Percentiles rank a stretch among this genome's conserved stretches.
phyloP scores from a whole-genome alignment of 1,284 basidiomycete genomes.

The Heterobasidion parviporum region DNA sequence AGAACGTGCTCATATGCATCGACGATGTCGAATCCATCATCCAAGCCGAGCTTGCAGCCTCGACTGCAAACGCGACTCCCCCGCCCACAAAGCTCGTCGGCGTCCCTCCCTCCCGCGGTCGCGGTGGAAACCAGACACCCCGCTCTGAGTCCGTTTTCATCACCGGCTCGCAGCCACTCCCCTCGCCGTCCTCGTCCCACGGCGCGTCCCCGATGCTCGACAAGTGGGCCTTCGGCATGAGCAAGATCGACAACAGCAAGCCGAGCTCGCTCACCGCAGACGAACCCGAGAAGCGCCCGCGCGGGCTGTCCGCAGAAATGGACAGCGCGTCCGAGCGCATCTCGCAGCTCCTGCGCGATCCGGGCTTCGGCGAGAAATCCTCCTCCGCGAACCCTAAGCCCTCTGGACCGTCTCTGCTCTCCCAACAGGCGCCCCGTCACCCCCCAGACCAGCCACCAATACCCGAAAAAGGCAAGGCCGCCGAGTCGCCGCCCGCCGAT shows the following conservation, averaged over 20 bases:
- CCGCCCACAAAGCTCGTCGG: slow-evolving; percentile 82
- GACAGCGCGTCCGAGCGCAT: slow-evolving; percentile 51
- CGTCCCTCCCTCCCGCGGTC: slow-evolving; percentile 90
- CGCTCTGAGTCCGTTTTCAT: slow-evolving; percentile 86
- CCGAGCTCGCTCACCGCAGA: slow-evolving; percentile 8
- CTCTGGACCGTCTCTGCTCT: slow-evolving; percentile 72
- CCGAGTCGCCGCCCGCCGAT: slow-evolving; percentile 6
- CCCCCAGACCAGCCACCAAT: slow-evolving; percentile 16
- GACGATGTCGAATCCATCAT: slow-evolving; percentile 97
- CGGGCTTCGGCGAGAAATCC: slow-evolving; percentile 47
- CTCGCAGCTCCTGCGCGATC: slow-evolving; percentile 57
- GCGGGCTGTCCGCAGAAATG: slow-evolving; percentile 17
- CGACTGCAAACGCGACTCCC: slow-evolving; percentile 33
- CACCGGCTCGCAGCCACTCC: slow-evolving; percentile 90
- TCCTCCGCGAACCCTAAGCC: slow-evolving; percentile 25
- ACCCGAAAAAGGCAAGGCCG: slow-evolving; percentile 9
- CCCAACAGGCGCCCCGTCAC: slow-evolving; percentile 59
- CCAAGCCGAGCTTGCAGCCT: slow-evolving; percentile 70
- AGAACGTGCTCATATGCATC: slow-evolving; percentile 96
- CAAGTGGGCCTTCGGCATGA: slow-evolving; percentile 92
- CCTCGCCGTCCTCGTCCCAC: slow-evolving; percentile 67
- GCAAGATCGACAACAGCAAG: slow-evolving; percentile 48
- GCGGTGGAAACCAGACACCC: slow-evolving; percentile 97
- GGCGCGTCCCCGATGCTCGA: slow-evolving; percentile 74
- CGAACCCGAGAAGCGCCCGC: slow-evolving; percentile 11